phyloP scores from a whole-genome alignment of 768 basidiomycete genomes.

The Lyophyllum shimeji region DNA sequence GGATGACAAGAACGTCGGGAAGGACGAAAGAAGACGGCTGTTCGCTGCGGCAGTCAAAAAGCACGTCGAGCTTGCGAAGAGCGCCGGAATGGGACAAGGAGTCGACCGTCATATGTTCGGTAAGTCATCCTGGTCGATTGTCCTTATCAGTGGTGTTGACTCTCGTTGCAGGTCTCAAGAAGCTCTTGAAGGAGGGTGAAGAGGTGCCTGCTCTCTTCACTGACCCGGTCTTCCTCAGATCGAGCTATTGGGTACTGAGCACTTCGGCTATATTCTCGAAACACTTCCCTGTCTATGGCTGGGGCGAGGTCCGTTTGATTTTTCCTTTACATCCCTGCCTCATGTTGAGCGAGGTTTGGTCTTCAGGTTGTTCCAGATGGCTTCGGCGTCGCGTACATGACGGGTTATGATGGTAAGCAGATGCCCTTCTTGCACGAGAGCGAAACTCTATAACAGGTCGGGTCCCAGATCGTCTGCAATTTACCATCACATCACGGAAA shows the following conservation, averaged over 20 bases:
- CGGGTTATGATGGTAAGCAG: constrained; percentile 73
- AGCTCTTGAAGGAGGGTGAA: constrained; percentile 61
- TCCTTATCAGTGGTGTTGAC: not conserved
- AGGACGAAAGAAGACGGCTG: constrained; percentile 46
- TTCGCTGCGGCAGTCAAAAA: constrained; percentile 62
- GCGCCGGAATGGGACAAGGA: constrained; percentile 67
- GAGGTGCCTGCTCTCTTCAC: constrained; percentile 66
- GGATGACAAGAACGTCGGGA: constrained; percentile 47
- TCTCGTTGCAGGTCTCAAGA: constrained; percentile 59
- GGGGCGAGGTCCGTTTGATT: constrained; percentile 70
- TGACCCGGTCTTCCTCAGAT: constrained; percentile 72
- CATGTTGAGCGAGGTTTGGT: not conserved
- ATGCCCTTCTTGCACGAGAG: not conserved
- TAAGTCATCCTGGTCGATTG: constrained; percentile 26
- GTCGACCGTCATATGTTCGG: constrained; percentile 90
- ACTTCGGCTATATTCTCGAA: constrained; percentile 89
- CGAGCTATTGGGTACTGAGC: constrained; percentile 84
- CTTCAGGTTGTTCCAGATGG: constrained; percentile 82
- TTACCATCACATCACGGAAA: constrained; percentile 83
- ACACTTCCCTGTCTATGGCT: constrained; percentile 83
- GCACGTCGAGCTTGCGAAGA: constrained; percentile 66
- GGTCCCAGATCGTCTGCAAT: constrained; percentile 70
- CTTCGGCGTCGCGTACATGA: constrained; percentile 94
- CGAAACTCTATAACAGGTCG: not conserved
- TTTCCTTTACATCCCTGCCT: not conserved